These are phyloP conservation scores for Talaromyces borbonicus DNA, from an alignment of 495 filamentous ascomycete genomes.

Conservation along the genomic window DNA sequence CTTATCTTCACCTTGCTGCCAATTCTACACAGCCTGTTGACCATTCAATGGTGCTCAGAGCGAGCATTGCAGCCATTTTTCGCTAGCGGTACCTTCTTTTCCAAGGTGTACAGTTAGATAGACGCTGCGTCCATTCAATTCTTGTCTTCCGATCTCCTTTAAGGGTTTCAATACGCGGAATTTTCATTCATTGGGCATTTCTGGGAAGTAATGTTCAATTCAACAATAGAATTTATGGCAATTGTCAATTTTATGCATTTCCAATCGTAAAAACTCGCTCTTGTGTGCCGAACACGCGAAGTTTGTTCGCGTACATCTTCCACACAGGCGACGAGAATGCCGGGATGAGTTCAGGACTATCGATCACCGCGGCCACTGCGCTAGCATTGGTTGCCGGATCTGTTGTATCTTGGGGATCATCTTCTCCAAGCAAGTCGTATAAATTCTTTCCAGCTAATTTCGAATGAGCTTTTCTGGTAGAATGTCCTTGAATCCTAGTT, in stretches of 20 bases:
- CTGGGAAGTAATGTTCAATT: no score
- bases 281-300: slow-evolving; percentile 55
- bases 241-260: not conserved
- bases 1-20: slow-evolving; percentile 54
- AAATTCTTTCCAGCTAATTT: slow-evolving; percentile 2
- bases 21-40: slow-evolving; percentile 42
- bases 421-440: not conserved
- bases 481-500: not conserved
- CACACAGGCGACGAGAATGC: slow-evolving; percentile 45
- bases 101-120: slow-evolving; percentile 65
- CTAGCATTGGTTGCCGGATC: not conserved
- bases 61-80: slow-evolving; percentile 49
- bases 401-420: no score
- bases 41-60: slow-evolving; percentile 59
- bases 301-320: slow-evolving; percentile 50
- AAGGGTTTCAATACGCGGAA: no score
- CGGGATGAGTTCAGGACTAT: slow-evolving; percentile 34
- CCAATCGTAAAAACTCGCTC: slow-evolving; percentile 41
- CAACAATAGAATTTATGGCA: not conserved
- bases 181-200: no score
- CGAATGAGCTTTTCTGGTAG: not conserved
- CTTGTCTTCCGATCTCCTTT: not conserved
- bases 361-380: slow-evolving; percentile 1
- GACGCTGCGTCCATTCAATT: slow-evolving; percentile 54
- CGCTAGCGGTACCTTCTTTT: slow-evolving; percentile 62